Evolutionary conservation across 2,329 filamentous ascomycete genomes (phyloP).

Genomic region (Aspergillus sp.): DNA sequence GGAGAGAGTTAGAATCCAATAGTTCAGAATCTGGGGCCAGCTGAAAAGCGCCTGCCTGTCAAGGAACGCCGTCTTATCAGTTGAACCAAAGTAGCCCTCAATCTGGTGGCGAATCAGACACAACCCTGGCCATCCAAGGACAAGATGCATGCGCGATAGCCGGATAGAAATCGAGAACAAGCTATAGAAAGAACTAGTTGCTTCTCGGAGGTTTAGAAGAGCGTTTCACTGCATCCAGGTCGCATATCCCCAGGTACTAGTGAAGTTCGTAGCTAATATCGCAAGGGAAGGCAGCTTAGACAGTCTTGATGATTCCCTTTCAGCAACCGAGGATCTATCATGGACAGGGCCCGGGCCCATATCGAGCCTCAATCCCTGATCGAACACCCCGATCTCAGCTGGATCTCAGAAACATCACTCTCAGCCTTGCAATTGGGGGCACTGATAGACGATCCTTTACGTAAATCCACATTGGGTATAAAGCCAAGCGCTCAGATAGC

Average conservation of each 20-base stretch:
- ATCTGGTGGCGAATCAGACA: not conserved
- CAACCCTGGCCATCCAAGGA: not conserved
- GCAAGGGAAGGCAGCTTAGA: not conserved
- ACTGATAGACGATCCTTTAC: slow-evolving; percentile 15
- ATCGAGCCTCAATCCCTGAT: not conserved
- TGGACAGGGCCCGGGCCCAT: not conserved
- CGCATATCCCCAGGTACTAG: not conserved
- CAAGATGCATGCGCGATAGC: not conserved
- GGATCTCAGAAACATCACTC: not conserved
- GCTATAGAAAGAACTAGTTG: not conserved
- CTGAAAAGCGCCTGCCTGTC: not conserved
- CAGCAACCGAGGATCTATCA: not conserved
- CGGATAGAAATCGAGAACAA: not conserved
- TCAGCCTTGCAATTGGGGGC: not conserved
- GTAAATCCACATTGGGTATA: slow-evolving; percentile 6
- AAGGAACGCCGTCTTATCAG: not conserved
- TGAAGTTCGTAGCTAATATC: not conserved
- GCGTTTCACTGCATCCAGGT: not conserved
- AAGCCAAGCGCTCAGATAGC: not conserved
- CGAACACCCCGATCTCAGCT: not conserved
- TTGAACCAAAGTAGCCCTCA: not conserved
- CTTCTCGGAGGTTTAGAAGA: too few relatives aligned
- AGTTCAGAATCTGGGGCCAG: not conserved
- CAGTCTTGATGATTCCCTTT: not conserved
- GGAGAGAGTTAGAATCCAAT: not conserved